Evolutionary conservation across 2,329 filamentous ascomycete genomes (phyloP), one percentile per base, ranked within the genome.

Genomic region (Fusarium azukiicola): DNA sequence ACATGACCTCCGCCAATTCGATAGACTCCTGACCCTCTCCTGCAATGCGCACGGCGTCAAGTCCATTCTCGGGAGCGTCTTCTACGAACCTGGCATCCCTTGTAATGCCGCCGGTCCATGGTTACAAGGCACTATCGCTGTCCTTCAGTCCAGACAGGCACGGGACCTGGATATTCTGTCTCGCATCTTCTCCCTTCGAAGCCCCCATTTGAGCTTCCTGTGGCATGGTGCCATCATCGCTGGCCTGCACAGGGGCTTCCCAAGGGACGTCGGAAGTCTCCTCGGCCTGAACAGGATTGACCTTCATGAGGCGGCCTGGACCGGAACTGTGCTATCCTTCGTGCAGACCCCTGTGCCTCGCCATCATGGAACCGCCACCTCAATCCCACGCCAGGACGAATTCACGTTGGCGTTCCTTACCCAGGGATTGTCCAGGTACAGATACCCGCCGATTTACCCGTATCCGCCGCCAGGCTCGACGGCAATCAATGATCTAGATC

Each of bases 241-340:
- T 27, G 72, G 67, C 27, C 67, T 68, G 13, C 72, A 69, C 68
- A 68, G 63, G 19, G 66, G 52, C 63, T 68, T 71, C 47, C 44
- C 68, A 46, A 52, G 46, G 38, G 58, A 9, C 63, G 68, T 44
- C 9, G 49, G 19, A 44, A 17, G 49, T 11, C 72, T 74, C 23
- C 46, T 64, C 63, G 63, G 50, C 19, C 11, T 71, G 13, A 68
- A 68, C 32, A 63, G 52, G 19, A 68, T 71, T 27, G 68, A 74
- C 46, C 68, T 74, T 40, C 63, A 74, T 6, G 72, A 40, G 11
- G 63, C 68, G 3, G 64, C 68, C 21, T 74, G 68, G 68, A 74
- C 68, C 23, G 68, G 64, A 56, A 74, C 72, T 6, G 23, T 71
- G 42, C 32, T 74, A 40, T 71, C 72, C 17, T 74, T 74, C 21